Conservation (phyloP, 768 basidiomycete genomes). For the Xerocomellus amylosporus region DNA sequence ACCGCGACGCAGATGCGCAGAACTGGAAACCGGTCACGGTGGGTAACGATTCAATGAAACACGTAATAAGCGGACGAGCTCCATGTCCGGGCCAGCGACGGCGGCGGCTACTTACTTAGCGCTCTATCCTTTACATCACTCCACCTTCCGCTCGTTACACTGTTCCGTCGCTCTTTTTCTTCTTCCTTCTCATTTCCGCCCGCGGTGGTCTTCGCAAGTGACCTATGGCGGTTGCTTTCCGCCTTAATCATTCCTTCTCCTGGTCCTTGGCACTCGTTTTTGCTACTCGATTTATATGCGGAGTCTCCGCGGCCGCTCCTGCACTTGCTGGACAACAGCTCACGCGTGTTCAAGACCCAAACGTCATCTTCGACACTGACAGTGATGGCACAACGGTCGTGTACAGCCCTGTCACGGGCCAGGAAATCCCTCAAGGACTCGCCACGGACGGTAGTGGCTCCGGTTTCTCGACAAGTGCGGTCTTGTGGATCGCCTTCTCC, state of each 20-base stretch:
- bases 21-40: not conserved
- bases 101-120: not conserved
- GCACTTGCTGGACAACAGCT: slow-evolving; percentile 14
- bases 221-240: slow-evolving; percentile 28
- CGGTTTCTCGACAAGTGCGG: slow-evolving; percentile 44
- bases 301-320: slow-evolving; percentile 8
- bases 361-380: slow-evolving; percentile 25
- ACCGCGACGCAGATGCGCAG: not conserved
- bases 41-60: not conserved
- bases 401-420: slow-evolving; percentile 43
- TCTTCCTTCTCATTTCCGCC: slow-evolving; percentile 2
- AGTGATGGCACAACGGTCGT: slow-evolving; percentile 40
- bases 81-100: not conserved
- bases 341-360: slow-evolving; percentile 27
- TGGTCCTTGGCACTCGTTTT: slow-evolving; percentile 17
- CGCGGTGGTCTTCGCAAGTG: slow-evolving; percentile 14
- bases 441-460: slow-evolving; percentile 61
- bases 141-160: slow-evolving; percentile 14
- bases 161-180: slow-evolving; percentile 9
- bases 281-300: slow-evolving; percentile 2
- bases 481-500: slow-evolving; percentile 58
- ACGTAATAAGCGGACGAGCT: slow-evolving; percentile 3
- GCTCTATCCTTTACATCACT: slow-evolving; percentile 4
- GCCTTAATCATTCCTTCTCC: slow-evolving; percentile 16
- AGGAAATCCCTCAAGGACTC: slow-evolving; percentile 47